Evolutionary conservation across 192 early-diverging fungal genomes (phyloP).

Genomic region (Coemansia sp.): DNA sequence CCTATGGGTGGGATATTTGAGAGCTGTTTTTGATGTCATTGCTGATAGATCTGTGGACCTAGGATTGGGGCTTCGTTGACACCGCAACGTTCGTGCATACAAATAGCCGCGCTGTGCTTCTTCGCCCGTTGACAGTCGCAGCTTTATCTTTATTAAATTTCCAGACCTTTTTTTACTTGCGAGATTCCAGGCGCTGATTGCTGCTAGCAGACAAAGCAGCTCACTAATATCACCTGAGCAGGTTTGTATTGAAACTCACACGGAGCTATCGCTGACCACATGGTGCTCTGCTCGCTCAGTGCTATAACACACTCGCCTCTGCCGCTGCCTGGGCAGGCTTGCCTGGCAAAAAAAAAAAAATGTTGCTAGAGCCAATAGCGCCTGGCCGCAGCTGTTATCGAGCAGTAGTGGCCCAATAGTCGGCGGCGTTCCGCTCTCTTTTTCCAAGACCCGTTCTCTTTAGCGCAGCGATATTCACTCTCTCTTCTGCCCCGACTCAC

Average conservation of each 20-base stretch:
- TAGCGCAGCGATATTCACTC: neutral
- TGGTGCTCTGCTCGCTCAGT: neutral
- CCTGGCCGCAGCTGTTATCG: slow-evolving; percentile 4
- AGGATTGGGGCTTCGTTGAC: no score
- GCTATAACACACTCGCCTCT: neutral
- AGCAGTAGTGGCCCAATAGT: no score
- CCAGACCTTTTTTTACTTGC: neutral
- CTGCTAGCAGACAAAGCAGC: no score
- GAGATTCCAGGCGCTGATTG: neutral
- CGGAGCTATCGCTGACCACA: neutral
- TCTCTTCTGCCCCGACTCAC: neutral
- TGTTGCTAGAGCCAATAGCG: neutral
- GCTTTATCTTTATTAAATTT: neutral
- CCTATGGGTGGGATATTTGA: neutral
- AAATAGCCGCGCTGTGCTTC: no score
- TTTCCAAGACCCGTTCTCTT: no score
- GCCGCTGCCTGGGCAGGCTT: neutral
- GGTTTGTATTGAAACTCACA: neutral
- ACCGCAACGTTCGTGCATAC: no score
- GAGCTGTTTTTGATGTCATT: no score
- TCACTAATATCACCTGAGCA: no score
- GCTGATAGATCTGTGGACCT: no score
- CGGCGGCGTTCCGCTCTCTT: no score
- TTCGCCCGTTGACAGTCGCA: no score
- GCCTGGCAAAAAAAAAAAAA: neutral